Evolutionary conservation across 805 yeast species (phyloP).

Genomic region (Barnettozyma pratensis): DNA sequence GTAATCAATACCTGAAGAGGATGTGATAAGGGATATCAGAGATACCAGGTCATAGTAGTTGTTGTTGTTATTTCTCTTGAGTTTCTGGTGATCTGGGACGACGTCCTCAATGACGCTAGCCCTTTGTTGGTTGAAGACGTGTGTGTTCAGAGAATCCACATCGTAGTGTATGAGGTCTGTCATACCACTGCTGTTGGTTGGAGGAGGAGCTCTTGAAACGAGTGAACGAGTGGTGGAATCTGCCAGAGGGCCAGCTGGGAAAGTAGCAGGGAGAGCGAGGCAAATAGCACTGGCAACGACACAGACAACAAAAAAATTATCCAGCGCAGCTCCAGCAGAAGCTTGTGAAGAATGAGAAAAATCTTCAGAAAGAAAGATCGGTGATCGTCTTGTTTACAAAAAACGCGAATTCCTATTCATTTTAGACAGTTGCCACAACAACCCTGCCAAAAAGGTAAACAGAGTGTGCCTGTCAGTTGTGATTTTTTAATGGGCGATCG

Average conservation of each 20-base stretch:
- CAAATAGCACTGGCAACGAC: no score
- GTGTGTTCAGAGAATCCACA: neutral
- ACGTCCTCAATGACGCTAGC: neutral
- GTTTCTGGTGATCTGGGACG: neutral
- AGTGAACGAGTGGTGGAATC: no score
- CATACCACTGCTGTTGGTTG: neutral
- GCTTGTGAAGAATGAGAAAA: no score
- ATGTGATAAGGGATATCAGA: constrained; percentile 18
- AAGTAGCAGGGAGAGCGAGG: no score
- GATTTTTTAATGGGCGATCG: neutral
- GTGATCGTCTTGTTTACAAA: neutral
- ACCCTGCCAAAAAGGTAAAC: neutral
- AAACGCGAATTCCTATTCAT: neutral
- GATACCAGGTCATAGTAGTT: constrained; percentile 8
- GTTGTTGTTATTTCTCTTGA: constrained; percentile 1
- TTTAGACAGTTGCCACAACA: neutral
- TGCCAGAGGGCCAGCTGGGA: no score
- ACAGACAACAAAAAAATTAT: no score
- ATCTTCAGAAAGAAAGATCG: neutral
- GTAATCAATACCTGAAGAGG: constrained; percentile 50
- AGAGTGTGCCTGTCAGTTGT: neutral
- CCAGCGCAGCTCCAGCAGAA: no score
- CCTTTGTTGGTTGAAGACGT: constrained; percentile 8
- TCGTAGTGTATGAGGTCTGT: constrained; percentile 8
- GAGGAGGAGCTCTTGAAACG: no score